A percentile compares a stretch with the other conserved stretches of the same genome.
Conservation (phyloP, 2,329 filamentous ascomycete species). For the Aspergillus quadricinctus region DNA sequence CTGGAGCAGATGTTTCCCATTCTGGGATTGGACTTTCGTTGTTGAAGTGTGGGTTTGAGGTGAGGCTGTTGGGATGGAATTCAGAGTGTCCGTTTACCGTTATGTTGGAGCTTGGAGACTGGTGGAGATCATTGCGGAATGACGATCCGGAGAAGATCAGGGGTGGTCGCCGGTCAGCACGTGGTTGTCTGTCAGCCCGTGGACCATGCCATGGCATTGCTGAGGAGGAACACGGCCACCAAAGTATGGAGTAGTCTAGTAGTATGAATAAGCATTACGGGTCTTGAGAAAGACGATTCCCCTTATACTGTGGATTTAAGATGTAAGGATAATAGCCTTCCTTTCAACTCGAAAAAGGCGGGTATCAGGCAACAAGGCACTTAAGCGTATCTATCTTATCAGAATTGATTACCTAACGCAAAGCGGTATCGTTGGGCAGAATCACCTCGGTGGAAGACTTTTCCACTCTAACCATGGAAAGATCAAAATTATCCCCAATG, state of each 20-base stretch:
- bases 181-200: not conserved
- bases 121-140: not conserved
- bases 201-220: too few species aligned
- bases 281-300: not conserved
- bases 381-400: not conserved
- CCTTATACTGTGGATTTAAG: not conserved
- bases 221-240: too few species aligned
- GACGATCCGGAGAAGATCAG: constrained; percentile 3
- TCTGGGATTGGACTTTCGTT: not conserved
- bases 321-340: not conserved
- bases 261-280: not conserved
- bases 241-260: not conserved
- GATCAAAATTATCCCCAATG: not conserved
- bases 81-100: too few species aligned
- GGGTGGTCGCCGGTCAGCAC: constrained; percentile 4
- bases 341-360: too few species aligned
- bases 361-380: not conserved
- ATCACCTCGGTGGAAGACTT: not conserved
- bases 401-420: not conserved
- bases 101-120: not conserved
- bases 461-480: not conserved
- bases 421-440: not conserved
- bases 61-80: constrained; percentile 2
- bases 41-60: constrained; percentile 2
- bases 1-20: constrained; percentile 92